Base-by-base conservation (phyloP, 1,284 basidiomycete genomes). In the Cryptococcus jaspeensis region DNA sequence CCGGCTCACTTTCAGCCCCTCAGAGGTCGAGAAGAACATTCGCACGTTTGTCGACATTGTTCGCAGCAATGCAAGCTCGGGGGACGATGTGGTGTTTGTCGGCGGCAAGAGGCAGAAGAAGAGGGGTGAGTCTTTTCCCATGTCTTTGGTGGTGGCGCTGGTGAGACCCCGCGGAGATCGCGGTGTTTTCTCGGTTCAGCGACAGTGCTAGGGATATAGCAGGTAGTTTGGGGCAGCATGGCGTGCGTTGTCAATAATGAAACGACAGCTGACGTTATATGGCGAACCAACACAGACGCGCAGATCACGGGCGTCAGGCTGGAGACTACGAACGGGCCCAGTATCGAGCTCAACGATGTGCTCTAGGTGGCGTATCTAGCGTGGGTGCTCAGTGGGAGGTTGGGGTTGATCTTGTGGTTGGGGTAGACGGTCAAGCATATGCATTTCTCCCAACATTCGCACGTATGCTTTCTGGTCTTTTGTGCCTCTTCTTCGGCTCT, bases 251-350 rank as follows among this genome's bases (percentile, higher is more conserved):
- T n/a, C n/a, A n/a, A n/a, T n/a, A n/a, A n/a, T n/a, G n/a, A n/a
- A n/a, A n/a, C n/a, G n/a, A n/a, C 22, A n/a, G 47, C 47, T 37
- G 47, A 37, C 47, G 25, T 35, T 50, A 11, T 16, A 35, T 9
- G 16, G 2, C 23, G 13, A 13, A 22, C 32, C 2, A 36, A n/a
- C n/a, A 39, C 35, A 5, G 25, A 44, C 12, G 23, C 20, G 13
- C 16, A 47, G 6, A 18, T 23, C 37, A 18, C 28, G 55, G 58
- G 58, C 15, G 86, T 92, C 22, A 81, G 90, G 63, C 81, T 96
- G 54, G 92, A 89, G 76, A 90, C 92, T 25, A 85, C 84, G 38
- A 87, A 89, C 70, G 92, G 92, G 16, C 92, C 92, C 20, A 87
- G 88, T 18, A 90, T 95, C 50, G 72, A 75, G 62, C 50, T 77